Evolutionary conservation across 2,329 filamentous ascomycete genomes (phyloP).

Genomic region (Colletotrichum acutatum): DNA sequence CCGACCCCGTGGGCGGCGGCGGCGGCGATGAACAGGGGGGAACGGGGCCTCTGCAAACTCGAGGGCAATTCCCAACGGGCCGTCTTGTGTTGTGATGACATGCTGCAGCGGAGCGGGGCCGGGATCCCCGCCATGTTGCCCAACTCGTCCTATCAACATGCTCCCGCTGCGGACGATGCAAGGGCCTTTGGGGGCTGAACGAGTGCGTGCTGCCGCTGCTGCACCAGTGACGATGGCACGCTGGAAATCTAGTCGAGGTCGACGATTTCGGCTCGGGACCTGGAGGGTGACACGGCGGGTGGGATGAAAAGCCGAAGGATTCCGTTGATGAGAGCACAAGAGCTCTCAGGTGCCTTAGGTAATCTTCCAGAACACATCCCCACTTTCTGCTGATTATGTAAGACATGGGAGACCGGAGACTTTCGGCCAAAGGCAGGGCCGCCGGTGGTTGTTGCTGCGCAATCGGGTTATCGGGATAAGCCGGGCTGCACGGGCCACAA

Average conservation of each 20-base stretch:
- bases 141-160: slow-evolving; percentile 10
- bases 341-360: neutral
- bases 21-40: neutral
- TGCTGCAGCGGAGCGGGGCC: slow-evolving; percentile 33
- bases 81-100: slow-evolving; percentile 30
- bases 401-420: neutral
- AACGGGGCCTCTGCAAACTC: neutral
- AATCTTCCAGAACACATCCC: neutral
- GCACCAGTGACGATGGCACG: neutral
- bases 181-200: slow-evolving; percentile 16
- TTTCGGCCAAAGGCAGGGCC: slow-evolving; percentile 2
- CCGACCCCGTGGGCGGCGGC: slow-evolving; percentile 6
- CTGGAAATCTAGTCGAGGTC: neutral
- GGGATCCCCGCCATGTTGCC: neutral
- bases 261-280: neutral
- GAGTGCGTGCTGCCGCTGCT: neutral
- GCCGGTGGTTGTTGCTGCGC: slow-evolving; percentile 4
- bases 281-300: too few relatives aligned
- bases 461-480: slow-evolving; percentile 27
- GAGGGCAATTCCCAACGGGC: neutral
- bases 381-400: neutral
- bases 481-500: slow-evolving; percentile 20
- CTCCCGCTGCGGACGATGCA: slow-evolving; percentile 20
- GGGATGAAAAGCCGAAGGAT: neutral
- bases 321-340: neutral